Conservation (phyloP, 176 grass and related monocot genomes). For the Oryza officinalis region DNA sequence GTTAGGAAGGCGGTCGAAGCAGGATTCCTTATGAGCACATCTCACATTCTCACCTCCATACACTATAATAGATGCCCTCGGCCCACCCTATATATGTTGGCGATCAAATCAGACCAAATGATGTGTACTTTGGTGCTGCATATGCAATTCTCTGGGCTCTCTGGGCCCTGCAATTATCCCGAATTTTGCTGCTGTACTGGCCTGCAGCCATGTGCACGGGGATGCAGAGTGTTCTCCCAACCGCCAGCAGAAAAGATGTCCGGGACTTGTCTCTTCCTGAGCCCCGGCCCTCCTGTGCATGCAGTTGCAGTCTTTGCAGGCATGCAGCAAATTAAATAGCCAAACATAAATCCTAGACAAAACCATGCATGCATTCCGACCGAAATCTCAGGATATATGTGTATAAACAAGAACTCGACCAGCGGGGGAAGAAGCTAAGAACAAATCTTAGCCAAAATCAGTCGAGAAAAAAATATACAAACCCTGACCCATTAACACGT, state of each 20-base stretch:
- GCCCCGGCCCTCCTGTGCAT: neutral
- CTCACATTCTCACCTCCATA: too few relatives aligned
- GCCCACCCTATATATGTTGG: too few relatives aligned
- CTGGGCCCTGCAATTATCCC: neutral
- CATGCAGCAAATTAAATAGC: neutral
- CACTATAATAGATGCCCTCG: too few relatives aligned
- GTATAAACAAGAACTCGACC: neutral
- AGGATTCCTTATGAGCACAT: too few relatives aligned
- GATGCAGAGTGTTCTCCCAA: slow-evolving; percentile 11
- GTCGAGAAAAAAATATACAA: too few relatives aligned
- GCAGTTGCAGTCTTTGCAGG: neutral
- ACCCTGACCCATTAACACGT: too few relatives aligned
- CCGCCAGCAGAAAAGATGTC: slow-evolving; percentile 19
- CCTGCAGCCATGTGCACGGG: neutral
- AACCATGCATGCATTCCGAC: neutral
- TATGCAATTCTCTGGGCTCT: neutral
- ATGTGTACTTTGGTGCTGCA: neutral
- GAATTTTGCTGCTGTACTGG: neutral
- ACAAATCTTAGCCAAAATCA: too few relatives aligned
- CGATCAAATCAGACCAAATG: too few relatives aligned
- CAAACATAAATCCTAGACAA: neutral
- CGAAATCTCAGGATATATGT: too few relatives aligned
- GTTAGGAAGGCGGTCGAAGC: too few relatives aligned
- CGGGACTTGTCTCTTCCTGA: neutral
- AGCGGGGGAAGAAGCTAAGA: too few relatives aligned